A percentile compares a stretch with the other conserved stretches of the same genome.
phyloP scores from a whole-genome alignment of 176 grass and related monocot genomes.

The Pontederia paniculata region DNA sequence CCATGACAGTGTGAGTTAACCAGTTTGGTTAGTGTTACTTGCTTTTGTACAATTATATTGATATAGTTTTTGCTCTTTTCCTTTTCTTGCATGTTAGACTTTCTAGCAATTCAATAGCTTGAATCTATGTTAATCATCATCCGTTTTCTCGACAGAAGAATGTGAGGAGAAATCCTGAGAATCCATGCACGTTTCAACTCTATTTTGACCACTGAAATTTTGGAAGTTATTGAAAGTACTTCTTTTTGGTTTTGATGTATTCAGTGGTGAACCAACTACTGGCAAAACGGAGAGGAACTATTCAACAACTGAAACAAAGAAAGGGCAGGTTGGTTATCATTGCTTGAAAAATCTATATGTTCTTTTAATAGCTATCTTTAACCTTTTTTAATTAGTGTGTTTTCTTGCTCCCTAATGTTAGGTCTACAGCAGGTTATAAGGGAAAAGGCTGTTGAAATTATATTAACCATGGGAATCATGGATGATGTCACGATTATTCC shows the following conservation, averaged over 20 bases:
- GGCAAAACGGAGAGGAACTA: constrained; percentile 85
- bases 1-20: constrained; percentile 59
- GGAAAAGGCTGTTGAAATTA: constrained; percentile 96
- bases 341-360: not conserved
- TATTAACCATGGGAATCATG: constrained; percentile 99
- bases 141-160: constrained; percentile 82
- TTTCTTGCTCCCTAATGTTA: constrained; percentile 24
- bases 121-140: constrained; percentile 64
- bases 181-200: constrained; percentile 19
- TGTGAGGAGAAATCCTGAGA: constrained; percentile 36
- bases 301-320: constrained; percentile 78
- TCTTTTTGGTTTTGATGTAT: constrained; percentile 5
- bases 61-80: too few relatives aligned
- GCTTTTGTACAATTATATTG: not conserved
- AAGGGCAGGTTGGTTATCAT: constrained; percentile 62
- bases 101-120: not conserved
- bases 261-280: constrained; percentile 75
- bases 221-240: constrained; percentile 9
- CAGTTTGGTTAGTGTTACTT: constrained; percentile 41
- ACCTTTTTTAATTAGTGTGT: not conserved
- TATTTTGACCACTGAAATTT: constrained; percentile 13
- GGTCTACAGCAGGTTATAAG: constrained; percentile 78
- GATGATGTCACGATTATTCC: constrained; percentile 95
- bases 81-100: too few relatives aligned
- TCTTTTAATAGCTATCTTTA: not conserved